These are phyloP conservation scores for Chrysoporthe deuterocubensis DNA, from an alignment of 2,329 filamentous ascomycete genomes.

Conservation along the genomic window DNA sequence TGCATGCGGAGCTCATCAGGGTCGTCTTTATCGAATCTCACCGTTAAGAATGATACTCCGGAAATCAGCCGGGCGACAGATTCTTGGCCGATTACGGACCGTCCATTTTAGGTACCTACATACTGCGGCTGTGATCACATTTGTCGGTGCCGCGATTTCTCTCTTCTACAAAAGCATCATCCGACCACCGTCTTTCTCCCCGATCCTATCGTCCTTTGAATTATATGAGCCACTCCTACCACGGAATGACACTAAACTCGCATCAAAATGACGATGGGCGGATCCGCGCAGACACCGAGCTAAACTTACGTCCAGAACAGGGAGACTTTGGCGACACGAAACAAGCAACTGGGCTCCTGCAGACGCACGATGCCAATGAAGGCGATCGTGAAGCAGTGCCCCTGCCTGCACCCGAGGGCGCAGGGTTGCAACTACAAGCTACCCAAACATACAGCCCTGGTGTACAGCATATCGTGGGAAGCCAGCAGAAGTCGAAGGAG, in stretches of 20 bases:
- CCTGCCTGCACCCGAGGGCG: not conserved
- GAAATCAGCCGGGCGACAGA: too few relatives aligned
- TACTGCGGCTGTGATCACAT: too few relatives aligned
- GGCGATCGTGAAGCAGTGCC: not conserved
- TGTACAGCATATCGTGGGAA: not conserved
- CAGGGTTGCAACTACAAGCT: not conserved
- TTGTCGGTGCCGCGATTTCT: too few relatives aligned
- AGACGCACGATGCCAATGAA: slow-evolving; percentile 4
- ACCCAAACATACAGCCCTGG: not conserved
- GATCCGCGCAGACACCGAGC: not conserved
- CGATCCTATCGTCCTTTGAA: too few relatives aligned
- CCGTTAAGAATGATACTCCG: too few relatives aligned
- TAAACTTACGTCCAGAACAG: not conserved
- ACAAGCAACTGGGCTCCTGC: not conserved
- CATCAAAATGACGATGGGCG: not conserved
- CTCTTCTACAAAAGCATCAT: too few relatives aligned
- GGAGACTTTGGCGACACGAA: not conserved
- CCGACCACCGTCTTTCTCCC: too few relatives aligned
- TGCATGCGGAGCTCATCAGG: too few relatives aligned
- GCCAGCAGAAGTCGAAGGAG: slow-evolving; percentile 31
- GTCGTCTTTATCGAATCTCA: too few relatives aligned
- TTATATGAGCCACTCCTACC: not conserved
- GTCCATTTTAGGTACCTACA: too few relatives aligned
- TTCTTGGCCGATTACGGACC: too few relatives aligned
- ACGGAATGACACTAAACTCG: not conserved